phyloP scores from a whole-genome alignment of 2,329 filamentous ascomycete species.

The Huntiella bhutanensis region DNA sequence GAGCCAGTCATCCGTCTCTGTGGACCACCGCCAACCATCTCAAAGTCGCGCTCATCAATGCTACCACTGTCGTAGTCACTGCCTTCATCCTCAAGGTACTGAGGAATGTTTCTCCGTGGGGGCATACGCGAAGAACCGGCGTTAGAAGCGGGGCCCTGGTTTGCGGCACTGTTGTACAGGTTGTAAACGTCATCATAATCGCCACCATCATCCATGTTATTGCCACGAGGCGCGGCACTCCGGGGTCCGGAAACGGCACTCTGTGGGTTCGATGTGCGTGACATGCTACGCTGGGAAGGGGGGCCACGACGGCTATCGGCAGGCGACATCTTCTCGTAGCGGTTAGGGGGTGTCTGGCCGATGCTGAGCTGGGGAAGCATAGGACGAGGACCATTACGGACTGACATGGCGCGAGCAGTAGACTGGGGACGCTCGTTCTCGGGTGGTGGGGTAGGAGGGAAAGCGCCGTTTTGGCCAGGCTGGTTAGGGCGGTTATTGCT shows the following conservation, averaged over 20 bases:
- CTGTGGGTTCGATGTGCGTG: slow-evolving; percentile 6
- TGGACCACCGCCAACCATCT: slow-evolving; percentile 42
- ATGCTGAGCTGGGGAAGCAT: slow-evolving; percentile 45
- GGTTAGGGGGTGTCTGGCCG: slow-evolving; percentile 32
- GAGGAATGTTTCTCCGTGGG: slow-evolving; percentile 25
- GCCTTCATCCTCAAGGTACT: slow-evolving; percentile 57
- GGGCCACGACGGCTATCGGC: slow-evolving; percentile 18
- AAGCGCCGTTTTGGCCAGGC: slow-evolving; percentile 47
- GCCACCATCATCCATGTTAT: slow-evolving; percentile 11
- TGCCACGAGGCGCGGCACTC: slow-evolving; percentile 9
- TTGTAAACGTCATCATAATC: slow-evolving; percentile 19
- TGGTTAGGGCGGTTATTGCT: slow-evolving; percentile 41
- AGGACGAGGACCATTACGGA: slow-evolving; percentile 41
- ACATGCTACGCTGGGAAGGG: slow-evolving; percentile 5
- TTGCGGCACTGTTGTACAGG: slow-evolving; percentile 15
- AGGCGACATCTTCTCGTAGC: slow-evolving; percentile 36
- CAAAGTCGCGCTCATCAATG: slow-evolving; percentile 61
- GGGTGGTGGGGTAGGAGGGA: slow-evolving; percentile 95
- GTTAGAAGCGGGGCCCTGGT: slow-evolving; percentile 24
- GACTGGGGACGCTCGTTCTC: slow-evolving; percentile 50
- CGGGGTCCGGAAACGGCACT: slow-evolving; percentile 10
- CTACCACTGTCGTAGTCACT: slow-evolving; percentile 52
- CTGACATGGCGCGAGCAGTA: slow-evolving; percentile 38
- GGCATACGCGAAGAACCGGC: slow-evolving; percentile 22
- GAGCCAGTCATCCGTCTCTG: slow-evolving; percentile 25